Base-by-base conservation (phyloP, 1,284 basidiomycete genomes). In the Moesziomyces parantarcticus region DNA sequence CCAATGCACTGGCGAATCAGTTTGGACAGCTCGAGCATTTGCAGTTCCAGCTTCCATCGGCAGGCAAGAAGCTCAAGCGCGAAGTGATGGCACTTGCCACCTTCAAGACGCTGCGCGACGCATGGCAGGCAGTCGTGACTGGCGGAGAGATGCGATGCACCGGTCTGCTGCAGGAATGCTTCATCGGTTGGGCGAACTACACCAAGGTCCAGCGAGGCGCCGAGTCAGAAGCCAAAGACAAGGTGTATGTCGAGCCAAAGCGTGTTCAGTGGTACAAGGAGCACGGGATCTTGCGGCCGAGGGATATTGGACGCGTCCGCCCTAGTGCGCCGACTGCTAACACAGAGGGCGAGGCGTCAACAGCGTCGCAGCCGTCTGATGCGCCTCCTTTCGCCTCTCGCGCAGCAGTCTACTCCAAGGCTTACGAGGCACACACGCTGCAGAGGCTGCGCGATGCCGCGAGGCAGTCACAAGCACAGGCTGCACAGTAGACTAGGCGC, bases 181-280 rank as follows among this genome's bases (percentile, higher is more conserved):
- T 74, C 64, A 78, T 80, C 46, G 75, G 75, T 25, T 81, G 79
- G 79, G 65, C 72, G 3, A 70, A 56, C 39, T 63, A 73, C 21
- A 62, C 44, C 23, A 62, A 42, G 25, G 47, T 48, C 26, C 43
- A 56, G 22, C 47, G 52, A 4, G 22, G 39, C 11, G 26, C 43
- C n/a, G 51, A 41, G 16, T 44, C 52, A 29, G 54, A 67, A 11
- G 26, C 23, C 10, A 64, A 61, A 45, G 66, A 63, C 20, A 71
- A 71, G 55, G 50, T 61, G 25, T 67, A 68, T 26, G 29, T 60
- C 22, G 65, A 65, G 48, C 71, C 71, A 8, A 52, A 54, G 48
- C 59, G 71, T 14, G 51, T 74, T 8, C 16, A 49, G n/a, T 74
- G 71, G 71, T 61, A 65, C 39, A 47, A 44, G 22, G 22, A 47